Conservation (phyloP, 805 yeast genomes). For the Metschnikowia cubensis region DNA sequence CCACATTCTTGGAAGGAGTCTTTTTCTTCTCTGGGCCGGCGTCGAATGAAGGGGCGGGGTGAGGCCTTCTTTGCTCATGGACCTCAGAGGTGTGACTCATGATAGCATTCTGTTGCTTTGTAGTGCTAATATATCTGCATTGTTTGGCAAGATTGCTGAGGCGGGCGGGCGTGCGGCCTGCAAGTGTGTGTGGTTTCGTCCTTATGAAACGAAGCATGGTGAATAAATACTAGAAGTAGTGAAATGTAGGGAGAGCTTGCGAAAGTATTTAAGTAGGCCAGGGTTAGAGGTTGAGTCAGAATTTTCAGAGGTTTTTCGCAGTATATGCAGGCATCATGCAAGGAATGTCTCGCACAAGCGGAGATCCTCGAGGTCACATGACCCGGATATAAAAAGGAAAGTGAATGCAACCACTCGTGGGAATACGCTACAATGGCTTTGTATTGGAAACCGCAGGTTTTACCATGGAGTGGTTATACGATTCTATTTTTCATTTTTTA, state of each 20-base stretch:
- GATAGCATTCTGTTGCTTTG: slow-evolving; percentile 29
- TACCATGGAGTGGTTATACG: background rate
- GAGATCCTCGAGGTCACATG: slow-evolving; percentile 3
- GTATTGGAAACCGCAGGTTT: too few relatives aligned
- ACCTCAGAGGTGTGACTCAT: slow-evolving; percentile 16
- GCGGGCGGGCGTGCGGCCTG: slow-evolving; percentile 11
- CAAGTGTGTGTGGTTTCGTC: slow-evolving; percentile 10
- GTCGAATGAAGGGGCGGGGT: slow-evolving; percentile 53
- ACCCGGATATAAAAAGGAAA: background rate
- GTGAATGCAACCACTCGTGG: too few relatives aligned
- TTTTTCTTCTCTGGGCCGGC: slow-evolving; percentile 18
- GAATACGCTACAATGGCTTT: too few relatives aligned
- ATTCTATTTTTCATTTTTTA: too few relatives aligned
- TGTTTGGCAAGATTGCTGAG: slow-evolving; percentile 13
- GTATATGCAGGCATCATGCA: slow-evolving; percentile 6
- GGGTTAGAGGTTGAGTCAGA: slow-evolving; percentile 9
- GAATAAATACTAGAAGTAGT: background rate
- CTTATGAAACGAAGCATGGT: slow-evolving; percentile 18
- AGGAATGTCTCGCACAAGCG: slow-evolving; percentile 10
- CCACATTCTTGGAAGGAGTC: slow-evolving; percentile 5
- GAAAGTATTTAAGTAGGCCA: background rate
- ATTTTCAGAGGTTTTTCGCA: slow-evolving; percentile 10
- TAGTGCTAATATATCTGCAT: slow-evolving; percentile 29
- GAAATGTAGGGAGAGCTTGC: background rate
- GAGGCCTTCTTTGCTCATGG: slow-evolving; percentile 29